Evolutionary conservation across 1,284 basidiomycete genomes (phyloP), one percentile per base, ranked within the genome.

Genomic region (Austroboletus olivaceoglutinosus): DNA sequence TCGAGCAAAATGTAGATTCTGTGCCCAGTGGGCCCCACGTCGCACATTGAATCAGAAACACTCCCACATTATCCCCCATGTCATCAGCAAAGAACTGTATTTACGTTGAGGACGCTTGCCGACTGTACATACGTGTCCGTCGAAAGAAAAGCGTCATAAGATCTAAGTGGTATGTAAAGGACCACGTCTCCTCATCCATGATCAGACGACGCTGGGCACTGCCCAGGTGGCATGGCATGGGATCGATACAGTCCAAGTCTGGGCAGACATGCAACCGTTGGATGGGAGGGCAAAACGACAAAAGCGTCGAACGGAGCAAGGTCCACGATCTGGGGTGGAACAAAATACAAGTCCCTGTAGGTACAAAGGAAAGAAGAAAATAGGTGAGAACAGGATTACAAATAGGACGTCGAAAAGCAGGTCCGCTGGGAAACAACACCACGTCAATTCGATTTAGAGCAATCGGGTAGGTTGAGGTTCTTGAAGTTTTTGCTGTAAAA

Each of bases 401-500:
- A 16, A 39, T 45, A 16, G 5, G 37, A 46, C 41, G 48, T 34
- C 15, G 15, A 40, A 19, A 30, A 37, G 25, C 19, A 50, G 5
- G 31, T 43, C 19, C 19, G 4, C 25, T 18, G 33, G 30, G 2
- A n/a, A 40, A 37, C 29, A 23, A 27, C 19, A 21, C 25, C 37
- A 47, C 33, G 53, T 44, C 43, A 52, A 33, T 38, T 15, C 16
- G 52, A 55, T 34, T 11, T 1, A 21, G 31, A 44, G 55, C 82
- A 84, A 51, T 68, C 50, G 15, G 81, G 79, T 45, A 85, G 73
- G n/a, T 57, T 78, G 34, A 85, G 57, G 48, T 76, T 69, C 69
- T 85, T 85, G 56, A 84, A 72, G 25, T 76, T 81, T 53, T 78
- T 77, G 64, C 81, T 83, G 33, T 5, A 51, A 31, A 33, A 51